Evolutionary conservation across 2,329 filamentous ascomycete genomes (phyloP), one percentile per base, ranked within the genome.

Genomic region (Fusarium secorum): DNA sequence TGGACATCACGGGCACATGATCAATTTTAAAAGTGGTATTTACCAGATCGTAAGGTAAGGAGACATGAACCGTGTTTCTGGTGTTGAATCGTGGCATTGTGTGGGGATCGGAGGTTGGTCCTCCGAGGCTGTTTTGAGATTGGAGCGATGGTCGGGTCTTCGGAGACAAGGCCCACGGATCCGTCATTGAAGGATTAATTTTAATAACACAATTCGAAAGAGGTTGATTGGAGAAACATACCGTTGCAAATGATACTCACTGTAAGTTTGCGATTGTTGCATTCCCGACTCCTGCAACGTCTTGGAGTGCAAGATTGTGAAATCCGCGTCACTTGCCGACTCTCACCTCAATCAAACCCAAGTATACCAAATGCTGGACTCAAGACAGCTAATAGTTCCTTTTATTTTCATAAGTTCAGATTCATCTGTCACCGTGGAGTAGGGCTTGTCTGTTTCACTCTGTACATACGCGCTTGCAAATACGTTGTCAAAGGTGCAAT

Each of bases 121-220:
- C 41, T 72, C 70, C 70, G 70, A 64, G 28, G 33, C 58, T 61
- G 41, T 28, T 61, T 71, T 57, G 28, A 59, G 70, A 9, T 30
- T 14, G 22, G 15, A 44, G 33, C 28, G 13, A 45, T 35, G 24
- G 24, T 58, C 17, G 42, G 20, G 10, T 44, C 14, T 15, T 53
- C 68, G 68, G 68, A 64, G 53, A 42, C 30, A 36, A 67, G 69
- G 64, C 44, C 68, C 68, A 60, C 18, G 22, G 14, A 48, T 52
- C 68, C 68, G 68, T n/a, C 26, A 26, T 46, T 58, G 24, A 57
- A 61, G 39, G 26, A 39, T 22, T 38, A 58, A 61, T 20, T 58
- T 4, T 22, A 13, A 24, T 38, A 41, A 17, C 0, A 36, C 5
- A 38, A 14, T 15, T 38, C 2, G 1, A 14, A n/a, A 24, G 14